A percentile compares a stretch with the other conserved stretches of the same genome.
Conservation (phyloP, 306 rosid genomes). For the Cucurbita ficifolia region DNA sequence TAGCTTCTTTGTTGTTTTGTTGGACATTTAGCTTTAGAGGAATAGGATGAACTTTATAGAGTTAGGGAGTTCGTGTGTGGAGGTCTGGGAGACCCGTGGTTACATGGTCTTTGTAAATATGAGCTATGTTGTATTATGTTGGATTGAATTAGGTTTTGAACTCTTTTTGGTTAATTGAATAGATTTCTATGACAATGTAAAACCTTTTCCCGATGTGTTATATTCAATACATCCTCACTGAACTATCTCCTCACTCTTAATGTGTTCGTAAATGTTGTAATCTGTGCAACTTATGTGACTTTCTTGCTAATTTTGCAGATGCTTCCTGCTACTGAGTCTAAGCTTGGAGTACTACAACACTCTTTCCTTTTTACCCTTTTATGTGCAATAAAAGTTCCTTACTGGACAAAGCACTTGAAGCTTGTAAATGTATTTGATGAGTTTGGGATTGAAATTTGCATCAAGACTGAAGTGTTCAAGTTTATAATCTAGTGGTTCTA, state of each 20-base stretch:
- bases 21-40: background rate
- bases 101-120: too few species aligned
- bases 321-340: background rate
- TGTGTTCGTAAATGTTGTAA: background rate
- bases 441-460: background rate
- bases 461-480: background rate
- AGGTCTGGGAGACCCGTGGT: background rate
- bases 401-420: background rate
- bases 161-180: background rate
- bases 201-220: background rate
- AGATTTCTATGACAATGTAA: background rate
- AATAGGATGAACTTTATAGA: background rate
- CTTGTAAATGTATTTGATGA: constrained; percentile 3
- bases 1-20: background rate
- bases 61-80: background rate
- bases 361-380: background rate
- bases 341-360: background rate
- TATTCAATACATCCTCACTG: background rate
- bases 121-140: background rate
- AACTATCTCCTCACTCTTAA: background rate
- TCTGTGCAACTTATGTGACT: background rate
- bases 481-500: background rate
- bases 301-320: background rate
- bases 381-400: constrained; percentile 4
- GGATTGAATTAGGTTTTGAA: background rate